Conservation (phyloP, 2,329 filamentous ascomycete genomes). For the Rhinocladiella similis region DNA sequence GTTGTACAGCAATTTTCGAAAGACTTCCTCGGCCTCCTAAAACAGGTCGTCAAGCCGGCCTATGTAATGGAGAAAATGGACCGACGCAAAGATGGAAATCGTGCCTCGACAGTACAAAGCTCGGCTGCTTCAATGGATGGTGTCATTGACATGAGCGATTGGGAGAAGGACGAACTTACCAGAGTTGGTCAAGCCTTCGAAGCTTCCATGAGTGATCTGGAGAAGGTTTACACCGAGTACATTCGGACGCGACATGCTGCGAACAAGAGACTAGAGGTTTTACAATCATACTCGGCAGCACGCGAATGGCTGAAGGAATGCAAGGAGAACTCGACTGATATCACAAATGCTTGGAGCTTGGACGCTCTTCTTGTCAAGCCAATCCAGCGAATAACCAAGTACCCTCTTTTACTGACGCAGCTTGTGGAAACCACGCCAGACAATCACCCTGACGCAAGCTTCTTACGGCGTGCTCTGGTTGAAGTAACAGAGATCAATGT, state of each 20-base stretch:
- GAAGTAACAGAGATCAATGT: conserved; percentile 63
- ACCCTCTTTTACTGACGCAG: conserved; percentile 80
- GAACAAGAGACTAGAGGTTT: conserved; percentile 58
- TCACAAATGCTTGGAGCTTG: conserved; percentile 91
- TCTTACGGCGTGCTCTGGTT: conserved; percentile 70
- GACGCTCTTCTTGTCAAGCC: conserved; percentile 97
- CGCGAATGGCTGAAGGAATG: conserved; percentile 88
- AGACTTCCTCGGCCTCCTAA: conserved; percentile 74
- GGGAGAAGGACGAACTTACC: conserved; percentile 60
- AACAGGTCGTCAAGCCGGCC: conserved; percentile 74
- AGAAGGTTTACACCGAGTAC: conserved; percentile 65
- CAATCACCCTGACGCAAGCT: conserved; percentile 77
- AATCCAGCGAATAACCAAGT: conserved; percentile 91
- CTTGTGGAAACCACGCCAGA: conserved; percentile 75
- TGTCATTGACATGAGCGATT: conserved; percentile 41
- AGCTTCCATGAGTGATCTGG: conserved; percentile 58
- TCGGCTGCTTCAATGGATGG: conserved; percentile 42
- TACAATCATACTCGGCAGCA: conserved; percentile 61
- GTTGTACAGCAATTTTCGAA: conserved; percentile 87
- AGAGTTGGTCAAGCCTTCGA: conserved; percentile 61
- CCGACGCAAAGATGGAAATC: conserved; percentile 52
- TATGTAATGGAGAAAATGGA: conserved; percentile 67
- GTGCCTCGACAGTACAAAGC: conserved; percentile 47
- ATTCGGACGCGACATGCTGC: conserved; percentile 65
- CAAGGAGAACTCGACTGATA: conserved; percentile 84